Evolutionary conservation across 352 stramenopile genomes (phyloP).

Genomic region (Pythium pyrilobum): DNA sequence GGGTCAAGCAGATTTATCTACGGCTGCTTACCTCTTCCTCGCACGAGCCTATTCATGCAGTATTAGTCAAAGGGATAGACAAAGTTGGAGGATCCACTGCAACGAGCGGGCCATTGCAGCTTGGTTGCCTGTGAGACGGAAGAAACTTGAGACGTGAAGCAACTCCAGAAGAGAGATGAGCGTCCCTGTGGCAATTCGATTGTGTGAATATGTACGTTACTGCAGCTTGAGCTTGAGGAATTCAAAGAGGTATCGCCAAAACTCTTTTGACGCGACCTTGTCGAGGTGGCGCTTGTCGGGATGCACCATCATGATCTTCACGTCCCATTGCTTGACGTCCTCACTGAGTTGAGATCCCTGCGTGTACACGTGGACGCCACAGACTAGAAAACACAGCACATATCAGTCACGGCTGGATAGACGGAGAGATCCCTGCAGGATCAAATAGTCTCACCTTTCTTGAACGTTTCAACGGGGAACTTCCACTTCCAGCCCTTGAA

Average conservation of each 20-base stretch:
- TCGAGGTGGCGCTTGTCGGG: constrained; percentile 89
- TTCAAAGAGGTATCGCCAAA: constrained; percentile 88
- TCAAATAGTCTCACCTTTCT: constrained; percentile 54
- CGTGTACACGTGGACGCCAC: constrained; percentile 80
- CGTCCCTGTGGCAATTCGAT: neutral
- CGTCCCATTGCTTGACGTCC: constrained; percentile 88
- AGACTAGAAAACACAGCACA: constrained; percentile 45
- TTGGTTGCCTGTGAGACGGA: too few species aligned
- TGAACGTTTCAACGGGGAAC: constrained; percentile 89
- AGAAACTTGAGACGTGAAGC: too few species aligned
- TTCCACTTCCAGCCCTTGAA: constrained; percentile 94
- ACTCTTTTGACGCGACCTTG: constrained; percentile 86
- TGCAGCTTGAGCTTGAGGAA: constrained; percentile 82
- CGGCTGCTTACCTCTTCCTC: too few species aligned
- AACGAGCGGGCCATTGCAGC: too few species aligned
- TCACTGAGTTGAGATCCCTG: constrained; percentile 72
- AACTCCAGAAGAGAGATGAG: neutral
- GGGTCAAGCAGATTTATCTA: too few species aligned
- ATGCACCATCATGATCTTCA: constrained; percentile 90
- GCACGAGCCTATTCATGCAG: too few species aligned
- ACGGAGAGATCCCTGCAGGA: neutral
- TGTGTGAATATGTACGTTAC: constrained; percentile 24
- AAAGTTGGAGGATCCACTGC: too few species aligned
- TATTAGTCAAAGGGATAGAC: too few species aligned
- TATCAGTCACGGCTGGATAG: neutral